phyloP scores from a whole-genome alignment of 345 rosid species.

The Combretum micranthum region DNA sequence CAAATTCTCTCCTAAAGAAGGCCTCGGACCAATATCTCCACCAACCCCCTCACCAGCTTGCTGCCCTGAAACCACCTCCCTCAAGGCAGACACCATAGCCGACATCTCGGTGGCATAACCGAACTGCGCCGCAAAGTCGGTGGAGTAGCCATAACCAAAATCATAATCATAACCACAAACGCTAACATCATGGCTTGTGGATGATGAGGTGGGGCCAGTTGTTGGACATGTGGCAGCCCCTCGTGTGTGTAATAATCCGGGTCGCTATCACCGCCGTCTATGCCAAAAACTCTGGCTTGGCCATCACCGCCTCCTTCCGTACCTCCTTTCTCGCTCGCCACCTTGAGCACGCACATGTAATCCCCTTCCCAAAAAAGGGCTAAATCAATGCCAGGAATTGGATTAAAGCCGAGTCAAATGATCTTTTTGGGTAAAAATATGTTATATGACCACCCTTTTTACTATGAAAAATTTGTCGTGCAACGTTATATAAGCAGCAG shows the following conservation, averaged over 20 bases:
- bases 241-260: background rate
- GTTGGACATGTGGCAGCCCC: constrained; percentile 1
- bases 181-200: background rate
- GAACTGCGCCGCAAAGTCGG: background rate
- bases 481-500: background rate
- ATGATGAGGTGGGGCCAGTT: background rate
- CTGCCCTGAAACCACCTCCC: constrained; percentile 11
- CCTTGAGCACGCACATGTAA: constrained; percentile 24
- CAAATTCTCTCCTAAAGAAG: background rate
- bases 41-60: background rate
- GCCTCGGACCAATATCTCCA: background rate
- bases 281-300: background rate
- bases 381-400: too few species aligned
- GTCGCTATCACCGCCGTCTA: constrained; percentile 10
- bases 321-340: constrained; percentile 25
- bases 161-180: too few species aligned
- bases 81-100: constrained; percentile 15
- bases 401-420: background rate
- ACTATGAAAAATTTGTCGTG: background rate
- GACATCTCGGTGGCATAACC: constrained; percentile 8
- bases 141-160: background rate
- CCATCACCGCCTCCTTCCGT: constrained; percentile 6
- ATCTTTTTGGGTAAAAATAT: background rate
- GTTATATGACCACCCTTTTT: background rate
- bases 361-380: background rate